Conservation (phyloP, 768 basidiomycete genomes). For the Russula griseocarnosa region DNA sequence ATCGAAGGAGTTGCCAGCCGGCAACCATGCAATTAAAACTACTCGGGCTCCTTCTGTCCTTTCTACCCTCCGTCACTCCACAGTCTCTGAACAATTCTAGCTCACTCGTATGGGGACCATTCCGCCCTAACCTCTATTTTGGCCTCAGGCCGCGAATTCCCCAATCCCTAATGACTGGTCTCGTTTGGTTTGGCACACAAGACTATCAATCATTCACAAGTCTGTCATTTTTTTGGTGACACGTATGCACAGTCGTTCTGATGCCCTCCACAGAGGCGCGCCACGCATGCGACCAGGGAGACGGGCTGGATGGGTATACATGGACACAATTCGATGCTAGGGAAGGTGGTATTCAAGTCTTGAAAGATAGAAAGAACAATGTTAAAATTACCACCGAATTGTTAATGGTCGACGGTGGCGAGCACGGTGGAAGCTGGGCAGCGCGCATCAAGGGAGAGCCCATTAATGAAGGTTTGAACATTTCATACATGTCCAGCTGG, state of each 20-base stretch:
- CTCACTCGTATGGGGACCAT: conserved; percentile 74
- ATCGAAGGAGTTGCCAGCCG: neutral
- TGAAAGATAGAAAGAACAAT: conserved; percentile 79
- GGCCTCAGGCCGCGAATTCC: conserved; percentile 82
- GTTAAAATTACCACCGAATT: conserved; percentile 81
- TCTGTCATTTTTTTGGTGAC: conserved; percentile 38
- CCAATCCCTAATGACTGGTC: conserved; percentile 85
- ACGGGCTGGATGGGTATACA: conserved; percentile 74
- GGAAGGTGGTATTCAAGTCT: conserved; percentile 78
- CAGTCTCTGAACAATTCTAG: conserved; percentile 46
- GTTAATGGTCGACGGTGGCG: conserved; percentile 78
- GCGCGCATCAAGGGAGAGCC: conserved; percentile 79
- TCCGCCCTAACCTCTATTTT: conserved; percentile 93
- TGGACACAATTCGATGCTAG: conserved; percentile 87
- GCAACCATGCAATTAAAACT: conserved; percentile 45
- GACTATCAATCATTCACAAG: conserved; percentile 70
- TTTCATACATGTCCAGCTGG: neutral
- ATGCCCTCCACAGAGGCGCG: conserved; percentile 52
- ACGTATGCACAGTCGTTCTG: conserved; percentile 8
- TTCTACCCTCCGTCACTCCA: conserved; percentile 41
- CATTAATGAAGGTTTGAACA: conserved; percentile 53
- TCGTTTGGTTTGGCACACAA: conserved; percentile 91
- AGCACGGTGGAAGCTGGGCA: conserved; percentile 85
- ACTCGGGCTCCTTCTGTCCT: conserved; percentile 43
- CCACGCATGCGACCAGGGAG: conserved; percentile 86